Percentiles rank a stretch among this genome's conserved stretches.
phyloP scores from a whole-genome alignment of 331 rosid species.

The Saraca asoca region DNA sequence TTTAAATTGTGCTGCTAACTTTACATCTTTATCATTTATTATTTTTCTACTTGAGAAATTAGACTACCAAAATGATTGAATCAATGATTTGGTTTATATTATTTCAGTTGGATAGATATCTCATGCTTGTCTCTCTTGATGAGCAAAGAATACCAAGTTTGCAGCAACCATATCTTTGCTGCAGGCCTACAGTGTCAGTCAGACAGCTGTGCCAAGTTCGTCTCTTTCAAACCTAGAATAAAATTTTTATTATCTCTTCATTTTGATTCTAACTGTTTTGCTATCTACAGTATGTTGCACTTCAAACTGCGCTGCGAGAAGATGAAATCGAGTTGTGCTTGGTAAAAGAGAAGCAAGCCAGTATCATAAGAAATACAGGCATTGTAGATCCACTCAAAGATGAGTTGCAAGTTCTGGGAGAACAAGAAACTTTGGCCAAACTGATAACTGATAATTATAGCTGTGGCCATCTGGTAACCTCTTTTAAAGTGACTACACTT shows the following conservation, averaged over 20 bases:
- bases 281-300: slow-evolving; percentile 61
- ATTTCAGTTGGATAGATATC: slow-evolving; percentile 54
- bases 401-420: slow-evolving; percentile 44
- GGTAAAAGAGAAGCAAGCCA: slow-evolving; percentile 49
- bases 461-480: slow-evolving; percentile 67
- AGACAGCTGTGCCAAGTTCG: slow-evolving; percentile 63
- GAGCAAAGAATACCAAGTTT: slow-evolving; percentile 60
- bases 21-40: slow-evolving; percentile 12
- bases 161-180: slow-evolving; percentile 61
- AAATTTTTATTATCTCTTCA: slow-evolving; percentile 11
- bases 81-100: slow-evolving; percentile 26
- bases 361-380: slow-evolving; percentile 30
- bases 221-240: slow-evolving; percentile 27
- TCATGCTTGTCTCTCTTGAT: slow-evolving; percentile 68
- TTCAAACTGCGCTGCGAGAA: slow-evolving; percentile 32
- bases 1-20: slow-evolving; percentile 16
- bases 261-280: slow-evolving; percentile 30
- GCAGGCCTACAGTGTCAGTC: slow-evolving; percentile 65
- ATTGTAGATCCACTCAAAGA: slow-evolving; percentile 47
- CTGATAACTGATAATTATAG: slow-evolving; percentile 35
- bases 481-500: slow-evolving; percentile 7
- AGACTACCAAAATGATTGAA: slow-evolving; percentile 19
- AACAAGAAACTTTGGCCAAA: slow-evolving; percentile 66
- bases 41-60: slow-evolving; percentile 22
- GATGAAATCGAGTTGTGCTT: slow-evolving; percentile 52